These are phyloP conservation scores for Trichoderma koningii DNA, from an alignment of 2,329 filamentous ascomycete genomes.

Conservation along the genomic window DNA sequence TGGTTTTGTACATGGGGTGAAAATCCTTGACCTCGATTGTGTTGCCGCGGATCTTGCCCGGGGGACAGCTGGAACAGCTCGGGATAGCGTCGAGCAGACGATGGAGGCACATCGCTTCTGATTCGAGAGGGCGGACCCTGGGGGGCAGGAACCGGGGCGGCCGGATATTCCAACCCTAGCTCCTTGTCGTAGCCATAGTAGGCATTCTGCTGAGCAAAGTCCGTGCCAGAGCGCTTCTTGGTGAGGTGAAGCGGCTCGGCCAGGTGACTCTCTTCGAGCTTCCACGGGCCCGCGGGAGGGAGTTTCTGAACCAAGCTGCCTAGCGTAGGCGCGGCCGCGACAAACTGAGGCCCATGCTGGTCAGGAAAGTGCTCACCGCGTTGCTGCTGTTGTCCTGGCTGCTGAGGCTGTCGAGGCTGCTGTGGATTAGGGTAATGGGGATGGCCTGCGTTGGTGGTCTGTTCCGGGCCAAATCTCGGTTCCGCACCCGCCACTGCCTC, in stretches of 20 bases:
- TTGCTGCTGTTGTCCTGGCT: not conserved
- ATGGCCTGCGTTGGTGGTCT: slow-evolving; percentile 2
- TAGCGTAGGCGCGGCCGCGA: slow-evolving; percentile 27
- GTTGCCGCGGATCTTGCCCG: slow-evolving; percentile 19
- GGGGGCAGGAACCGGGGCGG: slow-evolving; percentile 27
- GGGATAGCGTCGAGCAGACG: slow-evolving; percentile 53
- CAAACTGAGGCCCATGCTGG: not conserved
- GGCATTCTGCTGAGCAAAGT: slow-evolving; percentile 36
- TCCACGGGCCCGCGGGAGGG: slow-evolving; percentile 53
- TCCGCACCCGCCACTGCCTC: not conserved
- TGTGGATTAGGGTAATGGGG: not conserved
- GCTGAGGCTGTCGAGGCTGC: not conserved
- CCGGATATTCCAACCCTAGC: slow-evolving; percentile 42
- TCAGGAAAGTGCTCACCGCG: not conserved
- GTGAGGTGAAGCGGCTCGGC: slow-evolving; percentile 50
- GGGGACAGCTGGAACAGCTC: slow-evolving; percentile 45
- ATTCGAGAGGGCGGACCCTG: slow-evolving; percentile 33
- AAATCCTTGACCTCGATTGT: slow-evolving; percentile 27
- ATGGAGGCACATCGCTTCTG: slow-evolving; percentile 50
- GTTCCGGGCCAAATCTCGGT: slow-evolving; percentile 1
- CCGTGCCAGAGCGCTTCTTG: slow-evolving; percentile 40
- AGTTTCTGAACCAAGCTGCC: slow-evolving; percentile 46
- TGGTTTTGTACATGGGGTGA: slow-evolving; percentile 27
- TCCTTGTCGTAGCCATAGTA: slow-evolving; percentile 55
- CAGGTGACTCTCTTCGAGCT: slow-evolving; percentile 57